A percentile compares a stretch with the other conserved stretches of the same genome.
Conservation (phyloP, 768 basidiomycete genomes). For the Gloeophyllum trabeum region DNA sequence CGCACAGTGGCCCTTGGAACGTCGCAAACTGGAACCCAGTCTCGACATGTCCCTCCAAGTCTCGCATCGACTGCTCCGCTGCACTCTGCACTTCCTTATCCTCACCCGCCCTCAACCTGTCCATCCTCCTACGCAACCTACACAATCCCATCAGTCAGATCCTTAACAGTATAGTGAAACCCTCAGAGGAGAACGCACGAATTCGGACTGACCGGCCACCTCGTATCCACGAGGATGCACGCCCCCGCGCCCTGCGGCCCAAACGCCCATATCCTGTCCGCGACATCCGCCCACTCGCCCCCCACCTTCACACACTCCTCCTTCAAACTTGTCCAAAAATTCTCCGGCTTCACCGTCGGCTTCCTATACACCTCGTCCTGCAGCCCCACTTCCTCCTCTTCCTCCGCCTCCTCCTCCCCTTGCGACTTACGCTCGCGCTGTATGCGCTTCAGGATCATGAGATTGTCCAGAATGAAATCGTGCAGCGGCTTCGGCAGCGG, state of each 20-base stretch:
- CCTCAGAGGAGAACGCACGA: constrained; percentile 36
- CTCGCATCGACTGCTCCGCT: constrained; percentile 16
- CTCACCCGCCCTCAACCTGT: constrained; percentile 21
- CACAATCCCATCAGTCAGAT: neutral
- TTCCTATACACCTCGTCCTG: constrained; percentile 50
- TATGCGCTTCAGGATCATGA: constrained; percentile 49
- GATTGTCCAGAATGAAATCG: constrained; percentile 70
- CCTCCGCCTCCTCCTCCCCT: constrained; percentile 18
- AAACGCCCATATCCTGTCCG: constrained; percentile 78
- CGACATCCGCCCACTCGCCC: constrained; percentile 67
- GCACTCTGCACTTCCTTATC: constrained; percentile 13
- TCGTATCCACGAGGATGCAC: constrained; percentile 74
- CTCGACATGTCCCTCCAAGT: constrained; percentile 80
- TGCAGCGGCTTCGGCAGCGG: constrained; percentile 68
- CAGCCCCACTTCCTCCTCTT: constrained; percentile 26
- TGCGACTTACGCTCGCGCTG: constrained; percentile 30
- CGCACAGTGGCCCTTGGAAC: constrained; percentile 90
- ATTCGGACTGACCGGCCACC: constrained; percentile 30
- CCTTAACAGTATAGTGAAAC: neutral
- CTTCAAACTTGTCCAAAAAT: constrained; percentile 71
- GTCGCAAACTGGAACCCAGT: constrained; percentile 93
- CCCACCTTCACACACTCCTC: constrained; percentile 56
- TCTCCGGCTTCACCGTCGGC: constrained; percentile 55
- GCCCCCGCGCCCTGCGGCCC: constrained; percentile 83
- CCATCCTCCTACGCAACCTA: constrained; percentile 44